Evolutionary conservation across 2,329 filamentous ascomycete species (phyloP), one percentile per base, ranked within the genome.

Genomic region (Diaporthe velutina): DNA sequence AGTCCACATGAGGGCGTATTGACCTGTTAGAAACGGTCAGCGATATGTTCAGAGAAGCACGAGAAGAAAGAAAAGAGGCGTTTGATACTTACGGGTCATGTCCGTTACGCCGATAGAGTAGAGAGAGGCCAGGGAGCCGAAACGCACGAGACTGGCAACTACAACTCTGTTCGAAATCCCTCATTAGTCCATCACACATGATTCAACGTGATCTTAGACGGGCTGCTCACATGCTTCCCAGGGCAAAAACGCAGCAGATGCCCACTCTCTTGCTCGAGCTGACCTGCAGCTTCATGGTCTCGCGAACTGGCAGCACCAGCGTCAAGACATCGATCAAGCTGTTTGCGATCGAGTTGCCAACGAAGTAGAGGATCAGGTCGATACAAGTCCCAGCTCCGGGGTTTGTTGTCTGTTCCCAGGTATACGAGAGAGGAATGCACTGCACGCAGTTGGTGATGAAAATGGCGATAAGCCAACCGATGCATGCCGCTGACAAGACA

Each of bases 241-340:
- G 2, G 15, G 40, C 30, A 13, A 70, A 70, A 48, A 70, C 28
- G 15, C 67, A 35, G 25, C 35, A 42, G 25, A 70, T 42, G 10
- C 15, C 52, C 22, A 45, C n/a, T 19, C 55, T 70, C 35, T 45
- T 70, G 25, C 50, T 42, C 35, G 13, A 40, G 13, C 50, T 57
- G 2, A 70, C 28, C 33, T 70, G 67, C n/a, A 70, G 38, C 25
- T 54, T 52, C 22, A 45, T 25, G 12, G 55, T 40, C 33, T 77
- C 76, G 8, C 45, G 71, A 13, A 77, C 72, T 0, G 76, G 76
- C 17, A 77, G 73, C 30, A 42, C 33, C 17, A 77, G 48, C 5
- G 75, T 75, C 12, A 70, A 48, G 25, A 77, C 28, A n/a, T 77
- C 77, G 22, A 78, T 75, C 10, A 76, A 10, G 12, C 42, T 55